phyloP scores from a whole-genome alignment of 257 asterid species.

The Forsythia suspensa region DNA sequence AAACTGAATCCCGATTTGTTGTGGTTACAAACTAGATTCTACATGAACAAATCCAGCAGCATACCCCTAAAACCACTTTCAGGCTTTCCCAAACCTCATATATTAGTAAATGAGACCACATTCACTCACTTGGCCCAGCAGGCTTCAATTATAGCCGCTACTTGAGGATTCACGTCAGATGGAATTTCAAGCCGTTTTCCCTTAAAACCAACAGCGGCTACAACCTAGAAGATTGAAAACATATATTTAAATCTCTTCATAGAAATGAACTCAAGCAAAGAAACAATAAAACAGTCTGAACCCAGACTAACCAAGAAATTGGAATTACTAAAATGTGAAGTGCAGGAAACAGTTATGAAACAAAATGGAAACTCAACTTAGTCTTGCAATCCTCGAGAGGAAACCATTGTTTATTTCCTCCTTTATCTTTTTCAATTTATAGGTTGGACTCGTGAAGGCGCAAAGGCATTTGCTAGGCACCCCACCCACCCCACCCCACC shows the following conservation, averaged over 20 bases:
- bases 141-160: slow-evolving; percentile 74
- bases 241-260: not conserved
- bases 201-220: slow-evolving; percentile 93
- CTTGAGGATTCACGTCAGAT: slow-evolving; percentile 62
- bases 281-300: not conserved
- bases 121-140: slow-evolving; percentile 88
- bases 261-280: slow-evolving; percentile 20
- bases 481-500: not conserved
- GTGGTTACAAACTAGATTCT: slow-evolving; percentile 1
- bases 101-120: slow-evolving; percentile 11
- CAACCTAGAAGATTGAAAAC: slow-evolving; percentile 57
- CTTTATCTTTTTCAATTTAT: not conserved
- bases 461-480: not conserved
- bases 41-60: not conserved
- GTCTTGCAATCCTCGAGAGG: not conserved
- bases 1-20: slow-evolving; percentile 4
- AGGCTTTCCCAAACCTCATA: slow-evolving; percentile 2
- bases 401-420: not conserved
- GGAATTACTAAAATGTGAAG: not conserved
- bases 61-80: slow-evolving; percentile 19
- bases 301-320: not conserved
- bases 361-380: not conserved
- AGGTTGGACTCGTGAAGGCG: not conserved
- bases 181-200: slow-evolving; percentile 84
- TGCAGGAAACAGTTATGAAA: not conserved